These are phyloP conservation scores for Gigaspora rosea DNA, from an alignment of 192 early-diverging fungal genomes.

Conservation along the genomic window DNA sequence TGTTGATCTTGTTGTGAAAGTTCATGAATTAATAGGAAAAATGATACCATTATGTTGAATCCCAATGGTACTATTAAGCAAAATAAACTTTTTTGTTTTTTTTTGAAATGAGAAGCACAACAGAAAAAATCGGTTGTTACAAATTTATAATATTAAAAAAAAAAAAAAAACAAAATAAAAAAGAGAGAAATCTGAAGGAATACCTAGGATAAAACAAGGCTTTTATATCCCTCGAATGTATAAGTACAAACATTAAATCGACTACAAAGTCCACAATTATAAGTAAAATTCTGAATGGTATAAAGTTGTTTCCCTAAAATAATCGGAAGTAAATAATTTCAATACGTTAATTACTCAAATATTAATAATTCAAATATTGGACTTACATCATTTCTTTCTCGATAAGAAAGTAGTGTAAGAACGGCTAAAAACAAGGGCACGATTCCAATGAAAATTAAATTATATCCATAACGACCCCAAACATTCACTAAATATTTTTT, in stretches of 20 bases:
- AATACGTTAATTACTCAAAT: background rate
- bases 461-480: constrained; percentile 4
- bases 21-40: background rate
- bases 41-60: background rate
- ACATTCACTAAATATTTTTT: background rate
- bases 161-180: background rate
- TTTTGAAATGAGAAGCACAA: background rate
- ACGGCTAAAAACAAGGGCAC: background rate
- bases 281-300: constrained; percentile 8
- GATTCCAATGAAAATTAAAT: background rate
- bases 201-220: background rate
- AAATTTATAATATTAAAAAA: background rate
- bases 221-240: background rate
- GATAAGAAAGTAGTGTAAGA: constrained; percentile 1
- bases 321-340: background rate
- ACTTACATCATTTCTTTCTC: background rate
- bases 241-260: background rate
- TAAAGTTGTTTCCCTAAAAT: background rate
- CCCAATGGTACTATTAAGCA: background rate
- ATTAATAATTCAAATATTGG: background rate
- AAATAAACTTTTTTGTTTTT: background rate
- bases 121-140: background rate
- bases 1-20: background rate
- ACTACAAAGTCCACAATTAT: constrained; percentile 3
- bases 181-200: background rate